These are phyloP conservation scores for Kodamaea plutei DNA, from an alignment of 1,139 yeast genomes.

Conservation along the genomic window DNA sequence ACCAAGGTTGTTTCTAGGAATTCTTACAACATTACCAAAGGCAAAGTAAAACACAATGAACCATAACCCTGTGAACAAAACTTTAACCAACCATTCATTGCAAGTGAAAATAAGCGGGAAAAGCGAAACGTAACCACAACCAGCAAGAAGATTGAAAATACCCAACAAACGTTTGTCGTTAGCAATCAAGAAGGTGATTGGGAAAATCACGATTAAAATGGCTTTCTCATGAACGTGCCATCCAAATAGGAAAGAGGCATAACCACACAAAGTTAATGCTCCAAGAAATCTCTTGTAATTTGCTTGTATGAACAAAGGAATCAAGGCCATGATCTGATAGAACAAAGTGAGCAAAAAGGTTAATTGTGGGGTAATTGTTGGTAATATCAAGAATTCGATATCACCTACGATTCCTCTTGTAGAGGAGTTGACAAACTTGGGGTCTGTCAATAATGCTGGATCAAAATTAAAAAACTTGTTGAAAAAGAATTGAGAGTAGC, in stretches of 20 bases:
- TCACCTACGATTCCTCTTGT: constrained; percentile 94
- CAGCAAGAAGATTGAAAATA: constrained; percentile 62
- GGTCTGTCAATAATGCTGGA: constrained; percentile 22
- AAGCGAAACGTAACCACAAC: constrained; percentile 82
- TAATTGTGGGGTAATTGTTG: constrained; percentile 70
- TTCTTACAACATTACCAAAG: constrained; percentile 60
- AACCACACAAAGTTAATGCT: constrained; percentile 83
- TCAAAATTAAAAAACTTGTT: constrained; percentile 32
- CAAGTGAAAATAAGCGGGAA: constrained; percentile 85
- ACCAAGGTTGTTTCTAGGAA: constrained; percentile 47
- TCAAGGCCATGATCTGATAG: constrained; percentile 72
- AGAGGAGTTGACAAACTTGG: constrained; percentile 34
- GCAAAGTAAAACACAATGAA: constrained; percentile 71
- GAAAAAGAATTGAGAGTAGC: constrained; percentile 39
- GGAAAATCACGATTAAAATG: constrained; percentile 80
- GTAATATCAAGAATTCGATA: constrained; percentile 73
- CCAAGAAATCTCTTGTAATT: constrained; percentile 77
- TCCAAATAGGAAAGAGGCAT: constrained; percentile 87
- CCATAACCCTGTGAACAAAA: constrained; percentile 82
- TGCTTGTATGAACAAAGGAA: constrained; percentile 75
- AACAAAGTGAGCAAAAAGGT: constrained; percentile 78
- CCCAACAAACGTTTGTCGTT: constrained; percentile 68
- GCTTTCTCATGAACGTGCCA: constrained; percentile 99
- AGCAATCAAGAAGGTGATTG: constrained; percentile 73
- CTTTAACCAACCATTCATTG: constrained; percentile 73